These are phyloP conservation scores for Ophiocordyceps camponoti-rufipedis DNA, from an alignment of 2,329 filamentous ascomycete species.

Conservation along the genomic window DNA sequence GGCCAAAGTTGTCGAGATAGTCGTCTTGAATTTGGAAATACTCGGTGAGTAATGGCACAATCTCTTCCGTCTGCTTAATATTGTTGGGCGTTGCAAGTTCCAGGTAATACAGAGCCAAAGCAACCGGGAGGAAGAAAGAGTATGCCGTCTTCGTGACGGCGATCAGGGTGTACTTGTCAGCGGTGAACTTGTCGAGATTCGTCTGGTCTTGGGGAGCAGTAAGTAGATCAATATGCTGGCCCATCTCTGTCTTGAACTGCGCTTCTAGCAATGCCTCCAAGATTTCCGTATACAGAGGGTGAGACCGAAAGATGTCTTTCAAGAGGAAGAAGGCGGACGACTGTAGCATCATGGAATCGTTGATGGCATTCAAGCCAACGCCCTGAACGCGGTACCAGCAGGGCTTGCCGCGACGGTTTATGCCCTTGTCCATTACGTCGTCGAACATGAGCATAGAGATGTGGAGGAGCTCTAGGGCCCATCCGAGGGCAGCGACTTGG, in stretches of 20 bases:
- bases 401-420: conserved; percentile 81
- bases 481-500: conserved; percentile 71
- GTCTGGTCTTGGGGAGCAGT: conserved; percentile 90
- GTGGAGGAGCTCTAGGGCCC: conserved; percentile 96
- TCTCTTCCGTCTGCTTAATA: conserved; percentile 74
- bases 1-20: conserved; percentile 94
- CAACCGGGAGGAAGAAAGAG: conserved; percentile 95
- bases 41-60: conserved; percentile 91
- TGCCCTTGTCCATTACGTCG: conserved; percentile 95
- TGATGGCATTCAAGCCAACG: conserved; percentile 93
- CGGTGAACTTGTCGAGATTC: conserved; percentile 84
- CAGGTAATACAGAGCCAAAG: conserved; percentile 70
- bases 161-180: conserved; percentile 94
- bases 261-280: conserved; percentile 93
- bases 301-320: conserved; percentile 80
- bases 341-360: conserved; percentile 95
- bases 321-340: conserved; percentile 75
- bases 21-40: conserved; percentile 99
- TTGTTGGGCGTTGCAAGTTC: conserved; percentile 74
- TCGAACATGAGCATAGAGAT: conserved; percentile 97
- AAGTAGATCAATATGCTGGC: conserved; percentile 84
- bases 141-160: conserved; percentile 99
- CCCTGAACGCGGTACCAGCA: conserved; percentile 90
- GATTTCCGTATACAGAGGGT: conserved; percentile 77
- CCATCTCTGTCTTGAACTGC: conserved; percentile 85